Conservation (phyloP, 1,284 basidiomycete genomes). For the Rhodotorula sp. region DNA sequence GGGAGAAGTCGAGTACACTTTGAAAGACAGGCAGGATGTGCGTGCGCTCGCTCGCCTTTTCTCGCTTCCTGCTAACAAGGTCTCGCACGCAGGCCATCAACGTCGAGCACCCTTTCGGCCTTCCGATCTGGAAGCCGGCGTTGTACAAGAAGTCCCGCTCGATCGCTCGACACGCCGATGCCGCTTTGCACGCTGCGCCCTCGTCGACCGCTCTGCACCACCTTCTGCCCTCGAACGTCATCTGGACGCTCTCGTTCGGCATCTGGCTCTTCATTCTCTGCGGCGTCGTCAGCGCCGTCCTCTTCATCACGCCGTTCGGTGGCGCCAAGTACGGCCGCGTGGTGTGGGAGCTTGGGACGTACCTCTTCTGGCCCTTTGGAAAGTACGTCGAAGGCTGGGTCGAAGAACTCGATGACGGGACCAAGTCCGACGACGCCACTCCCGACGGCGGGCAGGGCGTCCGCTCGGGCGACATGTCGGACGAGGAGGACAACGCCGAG, state of each 20-base stretch:
- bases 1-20: conserved; percentile 78
- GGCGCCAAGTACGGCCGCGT: conserved; percentile 82
- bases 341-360: conserved; percentile 89
- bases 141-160: conserved; percentile 97
- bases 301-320: conserved; percentile 71
- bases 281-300: conserved; percentile 63
- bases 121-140: conserved; percentile 99
- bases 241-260: conserved; percentile 83
- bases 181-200: conserved; percentile 85
- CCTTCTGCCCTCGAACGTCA: conserved; percentile 79
- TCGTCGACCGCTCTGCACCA: conserved; percentile 88
- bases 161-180: conserved; percentile 92
- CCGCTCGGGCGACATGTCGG: conserved; percentile 46
- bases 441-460: conserved; percentile 49
- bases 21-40: conserved; percentile 94
- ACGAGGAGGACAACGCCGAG: conserved; percentile 49
- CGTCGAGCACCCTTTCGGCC: conserved; percentile 97
- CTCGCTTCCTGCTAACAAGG: too few species aligned
- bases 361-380: conserved; percentile 96
- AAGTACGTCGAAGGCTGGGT: conserved; percentile 89
- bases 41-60: conserved; percentile 37
- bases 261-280: conserved; percentile 84
- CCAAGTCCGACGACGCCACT: conserved; percentile 27
- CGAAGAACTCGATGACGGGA: conserved; percentile 41
- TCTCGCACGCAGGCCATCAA: conserved; percentile 64